A percentile compares a stretch with the other conserved stretches of the same genome.
These are phyloP conservation scores for Mycena belliarum DNA, from an alignment of 768 basidiomycete genomes.

Conservation along the genomic window DNA sequence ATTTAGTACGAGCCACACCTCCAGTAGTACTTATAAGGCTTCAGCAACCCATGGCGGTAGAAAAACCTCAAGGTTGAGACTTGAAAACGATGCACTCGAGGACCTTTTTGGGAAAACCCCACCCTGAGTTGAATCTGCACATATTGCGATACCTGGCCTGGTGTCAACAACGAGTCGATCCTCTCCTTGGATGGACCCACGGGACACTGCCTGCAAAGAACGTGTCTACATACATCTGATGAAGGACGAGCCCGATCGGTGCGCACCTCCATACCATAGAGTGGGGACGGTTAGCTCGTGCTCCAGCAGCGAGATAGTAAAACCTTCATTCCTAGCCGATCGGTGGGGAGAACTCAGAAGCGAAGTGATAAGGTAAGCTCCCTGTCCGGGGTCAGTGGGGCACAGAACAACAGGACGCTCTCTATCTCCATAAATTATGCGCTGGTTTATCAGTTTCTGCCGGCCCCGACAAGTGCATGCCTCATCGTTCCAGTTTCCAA, in stretches of 20 bases:
- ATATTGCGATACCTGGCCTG: conserved; percentile 66
- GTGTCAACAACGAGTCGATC: not conserved
- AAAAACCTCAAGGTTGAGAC: too few relatives aligned
- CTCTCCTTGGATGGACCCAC: conserved; percentile 46
- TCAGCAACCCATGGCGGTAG: conserved; percentile 78
- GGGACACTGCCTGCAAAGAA: conserved; percentile 64
- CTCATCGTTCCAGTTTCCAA: conserved; percentile 59
- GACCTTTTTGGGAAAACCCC: too few relatives aligned
- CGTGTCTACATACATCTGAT: not conserved
- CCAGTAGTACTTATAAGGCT: conserved; percentile 88
- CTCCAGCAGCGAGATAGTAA: conserved; percentile 78
- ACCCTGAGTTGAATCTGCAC: conserved; percentile 97
- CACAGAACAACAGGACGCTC: not conserved
- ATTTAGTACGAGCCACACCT: conserved; percentile 37
- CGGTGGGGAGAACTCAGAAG: not conserved
- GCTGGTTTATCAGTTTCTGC: conserved; percentile 60
- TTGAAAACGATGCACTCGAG: too few relatives aligned
- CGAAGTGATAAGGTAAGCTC: conserved; percentile 54
- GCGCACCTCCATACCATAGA: conserved; percentile 76
- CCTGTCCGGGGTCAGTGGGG: not conserved
- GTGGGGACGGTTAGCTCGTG: conserved; percentile 80
- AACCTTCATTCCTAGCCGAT: conserved; percentile 43
- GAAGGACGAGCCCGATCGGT: conserved; percentile 13
- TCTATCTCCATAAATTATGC: conserved; percentile 63
- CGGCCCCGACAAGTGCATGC: conserved; percentile 59